These are phyloP conservation scores for Penicillium flavigenum DNA, from an alignment of 495 filamentous ascomycete genomes.

Conservation along the genomic window DNA sequence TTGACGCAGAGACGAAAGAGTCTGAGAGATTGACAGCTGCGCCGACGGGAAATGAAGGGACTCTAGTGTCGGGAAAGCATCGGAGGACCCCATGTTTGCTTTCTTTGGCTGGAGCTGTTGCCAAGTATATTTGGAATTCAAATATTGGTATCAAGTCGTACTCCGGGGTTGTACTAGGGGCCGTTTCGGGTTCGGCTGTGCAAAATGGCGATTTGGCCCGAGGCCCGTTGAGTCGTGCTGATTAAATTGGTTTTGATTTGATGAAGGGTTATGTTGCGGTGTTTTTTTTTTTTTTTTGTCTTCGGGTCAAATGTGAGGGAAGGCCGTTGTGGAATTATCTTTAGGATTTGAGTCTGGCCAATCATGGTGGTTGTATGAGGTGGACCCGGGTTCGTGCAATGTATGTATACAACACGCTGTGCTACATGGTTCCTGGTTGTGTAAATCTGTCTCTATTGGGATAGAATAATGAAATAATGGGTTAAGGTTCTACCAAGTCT, in stretches of 20 bases:
- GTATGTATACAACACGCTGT: not conserved
- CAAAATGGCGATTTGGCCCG: not conserved
- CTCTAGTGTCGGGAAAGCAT: conserved; percentile 39
- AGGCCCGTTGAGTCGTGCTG: not conserved
- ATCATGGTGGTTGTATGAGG: conserved; percentile 9
- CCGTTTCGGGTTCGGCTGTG: not conserved
- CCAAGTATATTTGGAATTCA: conserved; percentile 8
- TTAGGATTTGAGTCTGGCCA: conserved; percentile 14
- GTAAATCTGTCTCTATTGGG: not conserved
- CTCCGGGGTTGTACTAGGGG: conserved; percentile 13
- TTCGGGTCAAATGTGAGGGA: conserved; percentile 2
- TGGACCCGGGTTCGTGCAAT: conserved; percentile 4
- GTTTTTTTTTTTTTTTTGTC: not conserved
- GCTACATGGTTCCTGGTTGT: conserved; percentile 7
- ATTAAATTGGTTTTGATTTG: not conserved
- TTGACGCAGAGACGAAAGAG: conserved; percentile 58
- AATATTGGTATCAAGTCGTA: conserved; percentile 9
- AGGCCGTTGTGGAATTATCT: conserved; percentile 16
- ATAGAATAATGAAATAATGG: not conserved
- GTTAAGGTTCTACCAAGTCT: not conserved
- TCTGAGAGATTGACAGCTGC: conserved; percentile 44
- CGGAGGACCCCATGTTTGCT: conserved; percentile 19
- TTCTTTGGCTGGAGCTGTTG: not conserved
- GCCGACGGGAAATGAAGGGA: conserved; percentile 47
- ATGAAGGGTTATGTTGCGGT: not conserved